These are phyloP conservation scores for Yamadazyma oceani DNA, from an alignment of 1,139 yeast species.

Conservation along the genomic window DNA sequence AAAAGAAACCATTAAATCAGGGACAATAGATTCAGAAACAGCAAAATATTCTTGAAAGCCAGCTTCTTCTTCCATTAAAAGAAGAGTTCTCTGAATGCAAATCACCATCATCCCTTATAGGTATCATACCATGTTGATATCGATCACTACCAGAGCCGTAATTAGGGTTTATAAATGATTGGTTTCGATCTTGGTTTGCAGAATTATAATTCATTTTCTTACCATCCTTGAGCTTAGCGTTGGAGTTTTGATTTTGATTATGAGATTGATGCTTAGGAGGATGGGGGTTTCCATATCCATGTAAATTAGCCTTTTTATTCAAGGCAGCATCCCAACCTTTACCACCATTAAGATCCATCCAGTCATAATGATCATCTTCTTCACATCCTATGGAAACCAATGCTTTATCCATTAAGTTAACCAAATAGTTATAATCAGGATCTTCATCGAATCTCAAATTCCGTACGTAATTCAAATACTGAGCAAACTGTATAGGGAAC, in stretches of 20 bases:
- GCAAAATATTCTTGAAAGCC: conserved; percentile 16
- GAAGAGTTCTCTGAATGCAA: conserved; percentile 42
- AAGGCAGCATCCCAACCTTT: conserved; percentile 81
- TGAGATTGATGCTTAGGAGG: conserved; percentile 49
- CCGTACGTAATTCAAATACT: conserved; percentile 70
- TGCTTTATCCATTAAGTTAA: conserved; percentile 45
- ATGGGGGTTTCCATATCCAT: conserved; percentile 76
- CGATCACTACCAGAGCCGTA: conserved; percentile 10
- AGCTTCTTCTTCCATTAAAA: conserved; percentile 30
- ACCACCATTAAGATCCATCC: conserved; percentile 83
- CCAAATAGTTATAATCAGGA: conserved; percentile 64
- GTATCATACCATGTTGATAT: conserved; percentile 28
- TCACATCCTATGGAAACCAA: conserved; percentile 26
- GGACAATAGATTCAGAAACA: conserved; percentile 10
- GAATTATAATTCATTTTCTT: conserved; percentile 26
- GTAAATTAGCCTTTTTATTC: conserved; percentile 76
- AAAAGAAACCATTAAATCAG: background rate
- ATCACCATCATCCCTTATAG: conserved; percentile 39
- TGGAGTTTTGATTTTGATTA: conserved; percentile 14
- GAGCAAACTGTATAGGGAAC: conserved; percentile 75
- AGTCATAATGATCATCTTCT: conserved; percentile 73
- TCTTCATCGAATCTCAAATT: conserved; percentile 72
- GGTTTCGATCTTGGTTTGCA: conserved; percentile 23
- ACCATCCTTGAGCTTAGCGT: conserved; percentile 15
- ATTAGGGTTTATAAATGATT: conserved; percentile 17